Evolutionary conservation across 2,329 filamentous ascomycete species (phyloP).

Genomic region (Acrocalymma vagum): DNA sequence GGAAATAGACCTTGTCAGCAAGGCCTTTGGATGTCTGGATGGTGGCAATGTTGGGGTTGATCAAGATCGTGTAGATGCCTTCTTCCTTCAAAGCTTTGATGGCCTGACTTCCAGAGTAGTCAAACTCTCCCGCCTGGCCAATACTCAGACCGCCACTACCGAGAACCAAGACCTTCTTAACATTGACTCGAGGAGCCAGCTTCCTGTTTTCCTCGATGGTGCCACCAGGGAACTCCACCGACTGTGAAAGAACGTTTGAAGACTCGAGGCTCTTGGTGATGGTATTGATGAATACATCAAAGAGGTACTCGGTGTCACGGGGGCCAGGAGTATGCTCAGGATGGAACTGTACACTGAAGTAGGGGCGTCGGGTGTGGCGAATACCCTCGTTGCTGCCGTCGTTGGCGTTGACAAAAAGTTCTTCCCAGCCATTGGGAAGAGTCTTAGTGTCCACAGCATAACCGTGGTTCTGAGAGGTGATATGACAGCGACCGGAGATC

Average conservation of each 20-base stretch:
- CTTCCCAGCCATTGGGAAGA: constrained; percentile 82
- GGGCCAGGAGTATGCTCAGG: constrained; percentile 96
- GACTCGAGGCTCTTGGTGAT: constrained; percentile 77
- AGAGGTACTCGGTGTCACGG: constrained; percentile 93
- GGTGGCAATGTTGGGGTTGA: constrained; percentile 99
- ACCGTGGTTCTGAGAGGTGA: constrained; percentile 98
- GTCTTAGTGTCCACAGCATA: constrained; percentile 87
- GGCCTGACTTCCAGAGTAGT: constrained; percentile 97
- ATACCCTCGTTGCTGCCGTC: constrained; percentile 99
- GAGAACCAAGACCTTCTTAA: constrained; percentile 94
- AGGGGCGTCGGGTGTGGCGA: constrained; percentile 82
- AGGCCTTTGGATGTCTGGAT: constrained; percentile 98
- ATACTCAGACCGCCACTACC: constrained; percentile 96
- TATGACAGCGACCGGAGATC: constrained; percentile 96
- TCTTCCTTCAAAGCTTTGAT: constrained; percentile 99
- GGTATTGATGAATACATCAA: constrained; percentile 93
- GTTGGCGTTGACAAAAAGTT: constrained; percentile 98
- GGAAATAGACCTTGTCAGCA: constrained; percentile 98
- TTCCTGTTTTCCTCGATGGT: constrained; percentile 80
- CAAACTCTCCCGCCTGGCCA: constrained; percentile 97
- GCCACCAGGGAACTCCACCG: constrained; percentile 89
- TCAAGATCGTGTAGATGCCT: constrained; percentile 96
- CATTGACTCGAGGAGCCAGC: constrained; percentile 78
- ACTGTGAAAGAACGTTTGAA: constrained; percentile 70
- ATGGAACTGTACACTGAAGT: constrained; percentile 99